Evolutionary conservation across 805 yeast species (phyloP).

Genomic region (Kazachstania psychrophila): DNA sequence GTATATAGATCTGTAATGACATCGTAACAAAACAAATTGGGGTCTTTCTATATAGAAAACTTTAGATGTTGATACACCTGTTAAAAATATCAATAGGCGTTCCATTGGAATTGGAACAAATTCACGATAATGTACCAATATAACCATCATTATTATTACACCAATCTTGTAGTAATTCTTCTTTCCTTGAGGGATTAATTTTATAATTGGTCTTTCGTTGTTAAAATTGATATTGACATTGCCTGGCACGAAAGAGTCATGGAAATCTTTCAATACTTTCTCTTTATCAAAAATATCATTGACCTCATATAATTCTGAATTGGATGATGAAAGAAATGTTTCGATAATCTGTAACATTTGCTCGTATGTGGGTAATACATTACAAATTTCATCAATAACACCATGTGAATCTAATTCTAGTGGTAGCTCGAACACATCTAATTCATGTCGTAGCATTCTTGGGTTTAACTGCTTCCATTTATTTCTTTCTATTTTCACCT

Average conservation of each 20-base stretch:
- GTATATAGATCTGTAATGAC: conserved; percentile 2
- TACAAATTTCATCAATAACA: conserved; percentile 1
- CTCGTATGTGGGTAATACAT: conserved; percentile 17
- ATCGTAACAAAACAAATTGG: conserved; percentile 23
- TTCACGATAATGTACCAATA: conserved; percentile 10
- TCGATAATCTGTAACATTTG: conserved; percentile 8
- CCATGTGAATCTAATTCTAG: background rate
- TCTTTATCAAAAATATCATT: conserved; percentile 12
- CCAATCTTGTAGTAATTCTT: conserved; percentile 25
- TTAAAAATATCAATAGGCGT: conserved; percentile 16
- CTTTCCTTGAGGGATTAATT: conserved; percentile 10
- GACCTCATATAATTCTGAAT: conserved; percentile 9
- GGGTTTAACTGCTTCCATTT: conserved; percentile 14
- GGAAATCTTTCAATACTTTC: conserved; percentile 19
- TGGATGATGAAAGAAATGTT: conserved; percentile 11
- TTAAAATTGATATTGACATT: no score
- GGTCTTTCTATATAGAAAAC: conserved; percentile 25
- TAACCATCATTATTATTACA: conserved; percentile 19
- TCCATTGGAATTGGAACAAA: conserved; percentile 14
- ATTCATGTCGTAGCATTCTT: conserved; percentile 13
- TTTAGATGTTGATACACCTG: conserved; percentile 24
- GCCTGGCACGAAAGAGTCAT: conserved; percentile 9
- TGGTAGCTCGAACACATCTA: conserved; percentile 7
- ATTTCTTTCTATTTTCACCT: conserved; percentile 20
- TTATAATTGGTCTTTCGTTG: conserved; percentile 7